phyloP scores from a whole-genome alignment of 2,329 filamentous ascomycete species.

The Aspergillus hortae region DNA sequence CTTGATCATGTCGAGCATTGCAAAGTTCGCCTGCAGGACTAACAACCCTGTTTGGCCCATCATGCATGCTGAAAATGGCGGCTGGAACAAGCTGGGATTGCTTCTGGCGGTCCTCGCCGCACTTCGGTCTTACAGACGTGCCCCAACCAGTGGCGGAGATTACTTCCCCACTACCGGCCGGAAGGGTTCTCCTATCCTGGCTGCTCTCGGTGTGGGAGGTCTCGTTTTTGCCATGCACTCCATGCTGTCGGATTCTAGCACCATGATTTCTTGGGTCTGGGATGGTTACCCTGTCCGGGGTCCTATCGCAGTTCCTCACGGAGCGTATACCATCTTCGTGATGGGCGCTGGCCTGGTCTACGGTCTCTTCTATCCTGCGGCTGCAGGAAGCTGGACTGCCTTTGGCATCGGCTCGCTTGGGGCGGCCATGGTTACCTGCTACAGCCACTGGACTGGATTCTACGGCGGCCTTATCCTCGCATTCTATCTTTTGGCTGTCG shows the following conservation, averaged over 20 bases:
- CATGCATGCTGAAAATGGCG: slow-evolving; percentile 84
- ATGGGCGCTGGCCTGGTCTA: slow-evolving; percentile 80
- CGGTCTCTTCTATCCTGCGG: slow-evolving; percentile 67
- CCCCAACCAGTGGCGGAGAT: slow-evolving; percentile 50
- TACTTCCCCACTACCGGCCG: slow-evolving; percentile 51
- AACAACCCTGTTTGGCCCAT: slow-evolving; percentile 98
- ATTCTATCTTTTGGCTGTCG: slow-evolving; percentile 75
- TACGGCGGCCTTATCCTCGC: slow-evolving; percentile 75
- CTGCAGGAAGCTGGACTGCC: slow-evolving; percentile 73
- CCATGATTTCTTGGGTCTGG: slow-evolving; percentile 99
- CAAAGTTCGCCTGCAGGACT: slow-evolving; percentile 89
- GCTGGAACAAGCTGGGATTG: slow-evolving; percentile 84
- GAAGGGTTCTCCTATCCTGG: slow-evolving; percentile 65
- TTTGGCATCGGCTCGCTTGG: slow-evolving; percentile 76
- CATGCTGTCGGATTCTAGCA: slow-evolving; percentile 91
- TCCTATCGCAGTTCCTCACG: slow-evolving; percentile 84
- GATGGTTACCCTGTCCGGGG: slow-evolving; percentile 90
- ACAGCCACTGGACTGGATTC: slow-evolving; percentile 82
- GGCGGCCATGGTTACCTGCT: slow-evolving; percentile 72
- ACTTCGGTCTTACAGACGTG: slow-evolving; percentile 68
- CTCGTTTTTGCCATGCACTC: slow-evolving; percentile 89
- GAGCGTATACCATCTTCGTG: slow-evolving; percentile 76
- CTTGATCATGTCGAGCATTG: slow-evolving; percentile 76
- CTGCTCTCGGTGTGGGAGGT: slow-evolving; percentile 75
- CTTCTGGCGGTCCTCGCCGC: slow-evolving; percentile 71